phyloP scores from a whole-genome alignment of 2,329 filamentous ascomycete genomes.

The Claviceps maximensis region DNA sequence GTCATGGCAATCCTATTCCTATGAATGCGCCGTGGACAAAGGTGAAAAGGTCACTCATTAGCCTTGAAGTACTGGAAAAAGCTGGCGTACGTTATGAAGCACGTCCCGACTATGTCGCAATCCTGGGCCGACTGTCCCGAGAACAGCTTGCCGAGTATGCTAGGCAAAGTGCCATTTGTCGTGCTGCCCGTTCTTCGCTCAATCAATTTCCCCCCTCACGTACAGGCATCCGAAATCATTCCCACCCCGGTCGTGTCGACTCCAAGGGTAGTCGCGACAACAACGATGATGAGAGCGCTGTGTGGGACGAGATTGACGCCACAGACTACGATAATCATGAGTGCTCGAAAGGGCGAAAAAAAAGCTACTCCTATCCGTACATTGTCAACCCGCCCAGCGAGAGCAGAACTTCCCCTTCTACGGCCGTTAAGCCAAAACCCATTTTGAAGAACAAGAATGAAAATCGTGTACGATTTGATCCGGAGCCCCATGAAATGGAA shows the following conservation, averaged over 20 bases:
- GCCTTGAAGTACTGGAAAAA: slow-evolving; percentile 38
- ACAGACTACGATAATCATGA: slow-evolving; percentile 23
- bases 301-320: slow-evolving; percentile 18
- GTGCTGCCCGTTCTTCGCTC: slow-evolving; percentile 23
- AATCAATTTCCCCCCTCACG: slow-evolving; percentile 5
- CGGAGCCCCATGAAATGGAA: slow-evolving; percentile 32
- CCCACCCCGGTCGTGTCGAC: slow-evolving; percentile 12
- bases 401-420: slow-evolving; percentile 21
- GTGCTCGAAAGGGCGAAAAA: slow-evolving; percentile 16
- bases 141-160: slow-evolving; percentile 41
- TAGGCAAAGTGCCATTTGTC: slow-evolving; percentile 32
- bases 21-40: slow-evolving; percentile 45
- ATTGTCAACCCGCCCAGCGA: slow-evolving; percentile 24
- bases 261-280: slow-evolving; percentile 23
- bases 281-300: slow-evolving; percentile 17
- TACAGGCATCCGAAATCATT: slow-evolving; percentile 4
- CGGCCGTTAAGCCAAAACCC: slow-evolving; percentile 34
- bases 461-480: slow-evolving; percentile 41
- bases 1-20: slow-evolving; percentile 41
- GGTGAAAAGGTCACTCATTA: slow-evolving; percentile 38
- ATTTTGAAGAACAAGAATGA: slow-evolving; percentile 50
- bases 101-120: slow-evolving; percentile 43
- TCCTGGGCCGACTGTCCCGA: slow-evolving; percentile 40
- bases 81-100: slow-evolving; percentile 46
- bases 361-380: slow-evolving; percentile 17